Percentiles rank a stretch among this genome's conserved stretches.
These are phyloP conservation scores for Asterella californica DNA, from an alignment of 225 moss, liverwort and hornwort genomes.

Conservation along the genomic window DNA sequence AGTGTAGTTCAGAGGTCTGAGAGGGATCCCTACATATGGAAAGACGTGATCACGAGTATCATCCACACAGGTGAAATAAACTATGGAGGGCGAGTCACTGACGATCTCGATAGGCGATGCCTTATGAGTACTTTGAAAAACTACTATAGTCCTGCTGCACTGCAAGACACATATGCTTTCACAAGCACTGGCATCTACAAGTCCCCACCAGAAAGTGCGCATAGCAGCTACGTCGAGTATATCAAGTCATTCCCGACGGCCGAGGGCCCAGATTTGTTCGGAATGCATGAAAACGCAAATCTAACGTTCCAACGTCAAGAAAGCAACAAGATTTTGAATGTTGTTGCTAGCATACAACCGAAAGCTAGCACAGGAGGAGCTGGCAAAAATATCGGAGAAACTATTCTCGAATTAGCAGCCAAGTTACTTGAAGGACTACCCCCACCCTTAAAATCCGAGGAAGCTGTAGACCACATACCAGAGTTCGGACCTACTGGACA, in stretches of 20 bases:
- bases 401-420: slow-evolving; percentile 55
- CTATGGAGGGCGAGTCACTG: slow-evolving; percentile 84
- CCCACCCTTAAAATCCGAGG: slow-evolving; percentile 20
- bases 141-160: slow-evolving; percentile 51
- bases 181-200: slow-evolving; percentile 55
- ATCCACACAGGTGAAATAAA: slow-evolving; percentile 69
- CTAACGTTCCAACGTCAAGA: slow-evolving; percentile 88
- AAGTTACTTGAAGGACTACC: slow-evolving; percentile 53
- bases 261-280: slow-evolving; percentile 90
- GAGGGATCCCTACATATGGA: background rate
- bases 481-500: slow-evolving; percentile 61
- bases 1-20: background rate
- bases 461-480: slow-evolving; percentile 44
- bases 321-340: slow-evolving; percentile 66
- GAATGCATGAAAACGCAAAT: slow-evolving; percentile 94
- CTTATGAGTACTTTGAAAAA: slow-evolving; percentile 77
- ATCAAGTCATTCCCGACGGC: slow-evolving; percentile 62
- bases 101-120: slow-evolving; percentile 79
- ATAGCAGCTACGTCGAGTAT: slow-evolving; percentile 62
- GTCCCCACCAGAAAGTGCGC: slow-evolving; percentile 52
- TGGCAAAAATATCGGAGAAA: slow-evolving; percentile 57
- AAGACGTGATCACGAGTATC: background rate
- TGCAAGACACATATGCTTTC: slow-evolving; percentile 56
- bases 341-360: slow-evolving; percentile 74
- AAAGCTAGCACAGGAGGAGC: slow-evolving; percentile 50